A percentile compares a stretch with the other conserved stretches of the same genome.
phyloP scores from a whole-genome alignment of 257 asterid genomes.

The Pogostemon cablin region DNA sequence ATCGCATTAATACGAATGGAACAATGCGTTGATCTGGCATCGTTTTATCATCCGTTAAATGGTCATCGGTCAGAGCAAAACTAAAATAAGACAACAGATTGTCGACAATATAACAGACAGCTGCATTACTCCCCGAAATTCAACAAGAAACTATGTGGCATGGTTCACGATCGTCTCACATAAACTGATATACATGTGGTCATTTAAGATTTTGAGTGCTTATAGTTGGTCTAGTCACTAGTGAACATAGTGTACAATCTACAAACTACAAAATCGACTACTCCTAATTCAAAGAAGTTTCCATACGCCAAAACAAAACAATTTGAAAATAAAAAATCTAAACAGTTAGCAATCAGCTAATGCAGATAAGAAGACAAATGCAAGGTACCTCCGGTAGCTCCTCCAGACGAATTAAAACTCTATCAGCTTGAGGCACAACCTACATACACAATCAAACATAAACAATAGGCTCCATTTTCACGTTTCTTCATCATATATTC shows the following conservation, averaged over 20 bases:
- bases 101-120: neutral
- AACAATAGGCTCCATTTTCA: neutral
- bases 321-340: neutral
- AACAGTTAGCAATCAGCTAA: neutral
- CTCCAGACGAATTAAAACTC: conserved; percentile 34
- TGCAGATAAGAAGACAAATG: neutral
- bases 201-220: no score
- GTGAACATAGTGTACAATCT: neutral
- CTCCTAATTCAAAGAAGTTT: neutral
- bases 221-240: no score
- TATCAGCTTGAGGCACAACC: conserved; percentile 35
- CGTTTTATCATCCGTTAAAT: neutral
- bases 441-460: neutral
- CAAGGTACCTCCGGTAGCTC: conserved; percentile 12
- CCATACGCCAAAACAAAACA: neutral
- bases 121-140: no score
- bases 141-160: no score
- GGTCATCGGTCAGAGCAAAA: neutral
- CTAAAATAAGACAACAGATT: neutral
- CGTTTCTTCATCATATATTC: neutral
- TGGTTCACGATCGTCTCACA: no score
- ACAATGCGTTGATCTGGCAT: neutral
- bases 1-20: neutral
- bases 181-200: no score
- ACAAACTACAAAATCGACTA: neutral